These are phyloP conservation scores for Apiospora saccharicola DNA, from an alignment of 2,329 filamentous ascomycete genomes.

Conservation along the genomic window DNA sequence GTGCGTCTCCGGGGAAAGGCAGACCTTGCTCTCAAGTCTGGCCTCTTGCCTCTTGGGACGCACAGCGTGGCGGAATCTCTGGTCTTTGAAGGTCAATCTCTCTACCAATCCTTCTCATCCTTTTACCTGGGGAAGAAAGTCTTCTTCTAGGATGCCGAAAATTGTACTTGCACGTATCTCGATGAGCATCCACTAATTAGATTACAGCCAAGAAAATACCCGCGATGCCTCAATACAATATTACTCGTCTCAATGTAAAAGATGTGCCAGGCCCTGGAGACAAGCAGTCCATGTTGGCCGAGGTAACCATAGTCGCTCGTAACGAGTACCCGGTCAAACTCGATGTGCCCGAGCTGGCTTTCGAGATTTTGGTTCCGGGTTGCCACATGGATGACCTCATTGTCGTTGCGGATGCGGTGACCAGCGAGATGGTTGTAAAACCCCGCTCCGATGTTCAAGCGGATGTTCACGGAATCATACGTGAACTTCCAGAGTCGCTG, in stretches of 20 bases:
- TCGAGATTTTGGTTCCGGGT: conserved; percentile 85
- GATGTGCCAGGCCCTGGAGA: conserved; percentile 67
- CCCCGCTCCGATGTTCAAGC: conserved; percentile 73
- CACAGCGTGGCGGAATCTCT: conserved; percentile 78
- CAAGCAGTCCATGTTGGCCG: conserved; percentile 76
- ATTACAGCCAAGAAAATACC: conserved; percentile 74
- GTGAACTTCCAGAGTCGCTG: conserved; percentile 76
- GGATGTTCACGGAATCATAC: conserved; percentile 75
- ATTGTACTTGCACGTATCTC: conserved; percentile 30
- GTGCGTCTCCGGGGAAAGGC: conserved; percentile 79
- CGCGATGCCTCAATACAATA: conserved; percentile 79
- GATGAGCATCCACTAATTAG: conserved; percentile 45
- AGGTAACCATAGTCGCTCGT: conserved; percentile 74
- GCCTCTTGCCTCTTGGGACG: conserved; percentile 79
- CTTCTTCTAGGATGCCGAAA: conserved; percentile 44
- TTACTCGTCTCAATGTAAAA: conserved; percentile 80
- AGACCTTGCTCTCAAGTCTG: conserved; percentile 77
- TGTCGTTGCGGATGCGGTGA: conserved; percentile 77
- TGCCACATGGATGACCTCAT: conserved; percentile 79
- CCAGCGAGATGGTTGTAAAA: conserved; percentile 69
- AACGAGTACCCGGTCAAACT: conserved; percentile 84
- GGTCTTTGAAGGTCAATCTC: conserved; percentile 82
- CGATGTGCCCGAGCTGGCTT: conserved; percentile 79
- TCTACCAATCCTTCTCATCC: conserved; percentile 69
- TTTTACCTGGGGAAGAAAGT: conserved; percentile 68